A percentile compares a stretch with the other conserved stretches of the same genome.
These are phyloP conservation scores for Quaeritorhiza haematococci DNA, from an alignment of 371 early-diverging fungal genomes.

Conservation along the genomic window DNA sequence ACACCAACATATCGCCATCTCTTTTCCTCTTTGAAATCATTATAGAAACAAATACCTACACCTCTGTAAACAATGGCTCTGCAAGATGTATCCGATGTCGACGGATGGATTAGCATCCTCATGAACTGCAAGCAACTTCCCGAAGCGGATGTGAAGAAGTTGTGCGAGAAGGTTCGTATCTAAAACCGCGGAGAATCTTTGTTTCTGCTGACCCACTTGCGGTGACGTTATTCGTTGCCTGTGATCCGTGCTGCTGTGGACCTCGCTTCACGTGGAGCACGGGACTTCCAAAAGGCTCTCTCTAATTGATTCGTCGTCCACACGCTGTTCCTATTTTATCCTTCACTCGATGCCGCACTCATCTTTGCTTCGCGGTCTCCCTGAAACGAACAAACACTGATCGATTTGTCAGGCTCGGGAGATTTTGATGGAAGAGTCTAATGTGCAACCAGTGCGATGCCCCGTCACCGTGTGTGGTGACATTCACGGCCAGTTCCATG, in stretches of 20 bases:
- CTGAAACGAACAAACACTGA: too few species aligned
- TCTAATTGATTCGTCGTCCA: background rate
- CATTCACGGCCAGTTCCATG: conserved; percentile 99
- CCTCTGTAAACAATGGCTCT: conserved; percentile 4
- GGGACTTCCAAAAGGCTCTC: background rate
- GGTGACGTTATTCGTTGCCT: too few species aligned
- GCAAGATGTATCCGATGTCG: conserved; percentile 44
- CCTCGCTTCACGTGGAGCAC: too few species aligned
- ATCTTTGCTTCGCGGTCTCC: background rate
- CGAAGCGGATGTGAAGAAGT: conserved; percentile 77
- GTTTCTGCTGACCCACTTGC: too few species aligned
- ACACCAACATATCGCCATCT: too few species aligned
- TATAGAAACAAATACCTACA: too few species aligned
- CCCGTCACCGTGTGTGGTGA: conserved; percentile 99
- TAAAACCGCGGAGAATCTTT: too few species aligned
- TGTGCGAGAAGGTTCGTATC: conserved; percentile 81
- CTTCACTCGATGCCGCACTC: background rate
- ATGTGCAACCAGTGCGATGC: conserved; percentile 90
- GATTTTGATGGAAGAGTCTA: conserved; percentile 90
- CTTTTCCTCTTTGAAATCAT: too few species aligned
- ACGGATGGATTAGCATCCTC: conserved; percentile 57
- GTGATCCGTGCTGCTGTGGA: too few species aligned
- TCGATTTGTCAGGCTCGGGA: conserved; percentile 83
- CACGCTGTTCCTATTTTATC: background rate
- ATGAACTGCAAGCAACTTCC: conserved; percentile 76